Conservation (phyloP, 441 rosid species). For the Aleurites moluccanus region DNA sequence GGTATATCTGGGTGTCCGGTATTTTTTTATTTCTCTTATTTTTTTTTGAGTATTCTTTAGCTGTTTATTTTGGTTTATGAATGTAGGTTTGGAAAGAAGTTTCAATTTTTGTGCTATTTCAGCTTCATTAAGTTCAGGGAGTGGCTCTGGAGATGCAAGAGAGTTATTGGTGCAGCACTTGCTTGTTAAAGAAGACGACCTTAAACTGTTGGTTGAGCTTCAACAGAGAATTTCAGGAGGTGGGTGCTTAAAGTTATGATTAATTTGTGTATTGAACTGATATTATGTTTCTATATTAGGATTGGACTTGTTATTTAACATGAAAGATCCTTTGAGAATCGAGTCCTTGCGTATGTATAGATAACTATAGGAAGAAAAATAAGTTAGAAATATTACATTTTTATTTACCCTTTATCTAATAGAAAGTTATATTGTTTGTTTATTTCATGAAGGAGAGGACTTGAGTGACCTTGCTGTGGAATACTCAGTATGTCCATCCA, state of each 20-base stretch:
- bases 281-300: constrained; percentile 1
- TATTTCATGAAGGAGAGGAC: constrained; percentile 66
- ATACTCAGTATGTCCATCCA: constrained; percentile 82
- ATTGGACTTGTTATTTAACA: not conserved
- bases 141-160: constrained; percentile 39
- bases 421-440: not conserved
- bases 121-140: constrained; percentile 60
- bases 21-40: not conserved
- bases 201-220: constrained; percentile 56
- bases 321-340: not conserved
- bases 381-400: not conserved
- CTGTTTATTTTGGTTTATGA: not conserved
- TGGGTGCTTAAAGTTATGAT: constrained; percentile 13
- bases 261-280: constrained; percentile 8
- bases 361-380: not conserved
- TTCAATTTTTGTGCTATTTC: constrained; percentile 21
- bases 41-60: not conserved
- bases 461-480: constrained; percentile 82
- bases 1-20: constrained; percentile 26
- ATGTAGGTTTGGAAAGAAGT: not conserved
- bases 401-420: not conserved
- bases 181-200: constrained; percentile 72
- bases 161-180: constrained; percentile 83
- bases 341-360: not conserved
- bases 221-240: constrained; percentile 60